Percentiles rank a stretch among this genome's conserved stretches.
These are phyloP conservation scores for Cystobasidium pallidum DNA, from an alignment of 1,284 basidiomycete genomes.

Conservation along the genomic window DNA sequence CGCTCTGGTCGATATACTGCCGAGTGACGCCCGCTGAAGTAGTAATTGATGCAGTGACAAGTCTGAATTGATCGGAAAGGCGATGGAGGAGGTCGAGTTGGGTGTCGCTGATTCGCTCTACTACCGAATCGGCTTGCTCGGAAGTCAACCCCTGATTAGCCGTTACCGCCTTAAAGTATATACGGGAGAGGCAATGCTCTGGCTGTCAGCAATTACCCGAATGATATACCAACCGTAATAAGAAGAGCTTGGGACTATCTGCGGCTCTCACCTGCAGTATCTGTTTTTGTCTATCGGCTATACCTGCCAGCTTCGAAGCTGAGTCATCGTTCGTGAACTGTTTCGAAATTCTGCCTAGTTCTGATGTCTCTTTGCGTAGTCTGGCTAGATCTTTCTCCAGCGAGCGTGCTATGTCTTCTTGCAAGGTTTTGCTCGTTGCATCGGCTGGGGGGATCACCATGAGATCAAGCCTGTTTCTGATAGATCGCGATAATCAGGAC, in stretches of 20 bases:
- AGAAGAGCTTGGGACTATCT: no score
- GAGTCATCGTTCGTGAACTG: neutral
- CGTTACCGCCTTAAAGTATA: slow-evolving; percentile 9
- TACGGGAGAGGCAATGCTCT: neutral
- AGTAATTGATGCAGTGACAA: slow-evolving; percentile 19
- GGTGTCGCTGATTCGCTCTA: slow-evolving; percentile 8
- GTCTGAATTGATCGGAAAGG: slow-evolving; percentile 18
- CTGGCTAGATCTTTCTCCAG: slow-evolving; percentile 8
- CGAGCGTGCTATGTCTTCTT: slow-evolving; percentile 1
- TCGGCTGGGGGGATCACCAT: neutral
- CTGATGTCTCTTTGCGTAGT: slow-evolving; percentile 11
- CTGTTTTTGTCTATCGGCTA: neutral
- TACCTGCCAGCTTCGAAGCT: slow-evolving; percentile 2
- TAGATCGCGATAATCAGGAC: neutral
- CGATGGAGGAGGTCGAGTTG: slow-evolving; percentile 28
- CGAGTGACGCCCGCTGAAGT: slow-evolving; percentile 1
- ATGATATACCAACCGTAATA: no score
- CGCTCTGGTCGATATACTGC: slow-evolving; percentile 7
- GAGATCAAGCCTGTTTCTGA: neutral
- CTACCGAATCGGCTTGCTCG: slow-evolving; percentile 9
- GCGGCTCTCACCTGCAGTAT: neutral
- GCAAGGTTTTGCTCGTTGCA: slow-evolving; percentile 4
- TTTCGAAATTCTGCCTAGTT: slow-evolving; percentile 1
- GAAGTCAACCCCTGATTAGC: neutral
- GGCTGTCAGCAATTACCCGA: neutral